Evolutionary conservation across 768 basidiomycete genomes (phyloP).

Genomic region (Kwoniella heveanensis): DNA sequence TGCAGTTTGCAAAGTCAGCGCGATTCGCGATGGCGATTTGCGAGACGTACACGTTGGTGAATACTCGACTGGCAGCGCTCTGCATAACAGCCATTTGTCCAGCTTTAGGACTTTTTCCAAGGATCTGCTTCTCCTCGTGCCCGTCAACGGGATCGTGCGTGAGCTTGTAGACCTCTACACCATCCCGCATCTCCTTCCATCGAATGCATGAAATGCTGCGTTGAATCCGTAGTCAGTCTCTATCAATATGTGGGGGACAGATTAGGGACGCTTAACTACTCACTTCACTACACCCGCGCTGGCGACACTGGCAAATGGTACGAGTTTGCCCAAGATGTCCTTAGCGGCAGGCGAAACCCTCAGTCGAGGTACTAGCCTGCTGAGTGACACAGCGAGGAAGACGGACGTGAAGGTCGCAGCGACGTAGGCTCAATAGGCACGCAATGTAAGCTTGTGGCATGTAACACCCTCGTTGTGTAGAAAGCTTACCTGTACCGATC

Average conservation of each 20-base stretch:
- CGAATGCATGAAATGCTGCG: conserved; percentile 55
- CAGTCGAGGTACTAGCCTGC: conserved; percentile 55
- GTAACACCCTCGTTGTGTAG: no score
- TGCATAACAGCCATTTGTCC: conserved; percentile 57
- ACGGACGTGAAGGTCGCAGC: conserved; percentile 58
- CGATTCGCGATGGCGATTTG: background rate
- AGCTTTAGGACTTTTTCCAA: conserved; percentile 57
- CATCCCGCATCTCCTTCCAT: conserved; percentile 59
- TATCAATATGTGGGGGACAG: no score
- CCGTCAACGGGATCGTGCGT: conserved; percentile 34
- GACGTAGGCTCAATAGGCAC: conserved; percentile 51
- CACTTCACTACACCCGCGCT: conserved; percentile 58
- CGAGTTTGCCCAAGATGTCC: conserved; percentile 44
- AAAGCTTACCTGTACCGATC: conserved; percentile 52
- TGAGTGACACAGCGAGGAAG: conserved; percentile 57
- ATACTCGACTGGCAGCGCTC: conserved; percentile 56
- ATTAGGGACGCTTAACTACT: no score
- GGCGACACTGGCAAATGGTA: conserved; percentile 58
- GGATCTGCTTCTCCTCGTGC: conserved; percentile 41
- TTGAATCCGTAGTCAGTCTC: no score
- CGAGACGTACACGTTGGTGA: conserved; percentile 57
- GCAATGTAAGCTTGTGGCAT: background rate
- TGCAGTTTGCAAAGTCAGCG: conserved; percentile 15
- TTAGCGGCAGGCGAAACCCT: conserved; percentile 41
- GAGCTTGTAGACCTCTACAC: conserved; percentile 51